Conservation (phyloP, 805 yeast species). For the Lachancea fermentati region DNA sequence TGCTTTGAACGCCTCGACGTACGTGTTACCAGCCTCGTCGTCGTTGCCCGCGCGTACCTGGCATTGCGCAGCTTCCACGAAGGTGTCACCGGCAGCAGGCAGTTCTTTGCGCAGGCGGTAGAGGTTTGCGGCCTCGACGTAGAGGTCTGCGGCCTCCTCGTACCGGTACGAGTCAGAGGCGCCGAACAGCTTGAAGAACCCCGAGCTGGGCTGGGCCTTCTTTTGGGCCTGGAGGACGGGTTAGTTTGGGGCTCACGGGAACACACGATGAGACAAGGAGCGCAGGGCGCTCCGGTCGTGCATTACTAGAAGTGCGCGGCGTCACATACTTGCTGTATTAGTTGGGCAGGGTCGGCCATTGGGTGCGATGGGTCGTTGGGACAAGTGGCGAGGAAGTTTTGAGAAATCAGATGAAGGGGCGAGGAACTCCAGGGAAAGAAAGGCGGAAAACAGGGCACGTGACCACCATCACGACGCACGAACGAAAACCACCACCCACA, state of each 20-base stretch:
- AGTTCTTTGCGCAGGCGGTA: constrained; percentile 73
- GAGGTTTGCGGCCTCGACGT: constrained; percentile 87
- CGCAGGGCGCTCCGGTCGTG: no score
- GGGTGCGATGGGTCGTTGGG: neutral
- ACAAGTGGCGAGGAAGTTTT: no score
- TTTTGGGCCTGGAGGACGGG: constrained; percentile 53
- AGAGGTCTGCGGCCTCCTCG: constrained; percentile 92
- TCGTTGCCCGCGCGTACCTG: constrained; percentile 69
- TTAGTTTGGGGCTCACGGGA: neutral
- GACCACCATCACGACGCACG: no score
- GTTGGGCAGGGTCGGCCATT: neutral
- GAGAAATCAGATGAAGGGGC: no score
- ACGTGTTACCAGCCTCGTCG: constrained; percentile 88
- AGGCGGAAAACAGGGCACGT: no score
- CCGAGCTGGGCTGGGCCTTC: constrained; percentile 62
- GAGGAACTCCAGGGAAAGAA: no score
- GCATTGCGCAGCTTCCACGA: constrained; percentile 77
- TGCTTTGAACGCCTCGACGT: constrained; percentile 86
- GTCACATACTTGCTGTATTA: neutral
- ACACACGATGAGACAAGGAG: no score
- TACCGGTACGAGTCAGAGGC: constrained; percentile 54
- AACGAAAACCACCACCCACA: no score
- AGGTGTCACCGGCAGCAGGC: constrained; percentile 72
- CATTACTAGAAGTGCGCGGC: no score
- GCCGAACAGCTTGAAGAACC: constrained; percentile 66